A percentile compares a stretch with the other conserved stretches of the same genome.
Evolutionary conservation across 768 basidiomycete species (phyloP).

Genomic region (Pleurotus ostreatus): DNA sequence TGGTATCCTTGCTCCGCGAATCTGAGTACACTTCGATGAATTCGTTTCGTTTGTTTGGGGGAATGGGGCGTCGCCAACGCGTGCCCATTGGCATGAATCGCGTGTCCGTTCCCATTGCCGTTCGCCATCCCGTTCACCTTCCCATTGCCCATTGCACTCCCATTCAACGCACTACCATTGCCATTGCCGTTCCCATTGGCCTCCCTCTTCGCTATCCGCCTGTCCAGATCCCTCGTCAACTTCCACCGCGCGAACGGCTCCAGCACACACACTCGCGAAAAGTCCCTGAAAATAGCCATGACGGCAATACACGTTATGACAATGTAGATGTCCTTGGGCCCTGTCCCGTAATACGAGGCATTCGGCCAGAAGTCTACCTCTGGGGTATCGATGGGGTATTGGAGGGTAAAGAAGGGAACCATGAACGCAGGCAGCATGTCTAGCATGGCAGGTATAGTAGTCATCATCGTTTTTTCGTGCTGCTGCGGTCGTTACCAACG

Average conservation of each 20-base stretch:
- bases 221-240: constrained; percentile 50
- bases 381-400: constrained; percentile 60
- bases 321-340: constrained; percentile 75
- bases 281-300: constrained; percentile 86
- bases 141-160: constrained; percentile 14
- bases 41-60: constrained; percentile 48
- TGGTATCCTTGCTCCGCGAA: constrained; percentile 98
- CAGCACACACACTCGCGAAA: constrained; percentile 65
- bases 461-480: neutral
- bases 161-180: neutral
- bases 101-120: constrained; percentile 28
- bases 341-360: constrained; percentile 67
- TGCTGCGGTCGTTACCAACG: constrained; percentile 1
- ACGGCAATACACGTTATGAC: constrained; percentile 77
- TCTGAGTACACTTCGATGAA: constrained; percentile 71
- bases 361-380: constrained; percentile 68
- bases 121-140: constrained; percentile 24
- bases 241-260: constrained; percentile 82
- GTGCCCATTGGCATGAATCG: constrained; percentile 19
- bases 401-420: constrained; percentile 69
- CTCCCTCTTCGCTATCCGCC: constrained; percentile 20
- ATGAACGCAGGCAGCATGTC: constrained; percentile 50
- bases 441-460: neutral
- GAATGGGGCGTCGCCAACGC: constrained; percentile 14
- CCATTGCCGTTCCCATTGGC: constrained; percentile 14